These are phyloP conservation scores for Colletotrichum sidae DNA, from an alignment of 2,329 filamentous ascomycete species.

Conservation along the genomic window DNA sequence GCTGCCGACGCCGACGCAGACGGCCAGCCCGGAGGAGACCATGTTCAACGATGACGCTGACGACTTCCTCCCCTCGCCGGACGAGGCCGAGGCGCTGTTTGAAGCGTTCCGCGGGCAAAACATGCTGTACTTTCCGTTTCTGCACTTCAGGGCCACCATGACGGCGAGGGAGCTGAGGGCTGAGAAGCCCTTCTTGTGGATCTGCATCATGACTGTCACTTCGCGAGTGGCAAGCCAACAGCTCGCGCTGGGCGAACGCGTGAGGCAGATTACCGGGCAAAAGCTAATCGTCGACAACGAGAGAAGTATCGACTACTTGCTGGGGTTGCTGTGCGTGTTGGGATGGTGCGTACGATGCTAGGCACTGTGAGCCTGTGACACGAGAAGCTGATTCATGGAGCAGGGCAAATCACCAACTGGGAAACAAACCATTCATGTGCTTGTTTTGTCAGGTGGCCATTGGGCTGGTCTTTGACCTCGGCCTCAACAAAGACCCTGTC, in stretches of 20 bases:
- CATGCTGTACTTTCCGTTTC: constrained; percentile 44
- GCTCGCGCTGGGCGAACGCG: constrained; percentile 39
- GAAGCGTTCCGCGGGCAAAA: constrained; percentile 41
- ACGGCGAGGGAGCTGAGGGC: constrained; percentile 42
- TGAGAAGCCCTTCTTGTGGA: constrained; percentile 52
- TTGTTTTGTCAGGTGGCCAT: constrained; percentile 56
- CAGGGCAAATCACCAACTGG: constrained; percentile 38
- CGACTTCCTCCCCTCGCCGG: constrained; percentile 23
- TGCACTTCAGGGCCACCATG: constrained; percentile 40
- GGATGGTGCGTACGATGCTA: constrained; percentile 40
- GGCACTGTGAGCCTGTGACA: accelerated
- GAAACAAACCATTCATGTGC: constrained; percentile 57
- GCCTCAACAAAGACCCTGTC: constrained; percentile 44
- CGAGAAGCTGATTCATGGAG: no score
- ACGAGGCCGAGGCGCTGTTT: constrained; percentile 35
- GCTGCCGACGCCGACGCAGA: constrained; percentile 30
- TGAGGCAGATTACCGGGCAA: constrained; percentile 43
- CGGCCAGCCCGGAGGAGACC: constrained; percentile 20
- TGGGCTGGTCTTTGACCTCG: constrained; percentile 58
- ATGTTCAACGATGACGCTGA: constrained; percentile 20
- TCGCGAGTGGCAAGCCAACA: constrained; percentile 41
- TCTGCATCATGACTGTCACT: constrained; percentile 49
- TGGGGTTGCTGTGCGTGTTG: constrained; percentile 43
- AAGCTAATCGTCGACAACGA: constrained; percentile 42
- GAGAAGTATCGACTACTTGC: constrained; percentile 44